Evolutionary conservation across 1,284 basidiomycete species (phyloP), one percentile per base, ranked within the genome.

Genomic region (Sphagnurus paluster): DNA sequence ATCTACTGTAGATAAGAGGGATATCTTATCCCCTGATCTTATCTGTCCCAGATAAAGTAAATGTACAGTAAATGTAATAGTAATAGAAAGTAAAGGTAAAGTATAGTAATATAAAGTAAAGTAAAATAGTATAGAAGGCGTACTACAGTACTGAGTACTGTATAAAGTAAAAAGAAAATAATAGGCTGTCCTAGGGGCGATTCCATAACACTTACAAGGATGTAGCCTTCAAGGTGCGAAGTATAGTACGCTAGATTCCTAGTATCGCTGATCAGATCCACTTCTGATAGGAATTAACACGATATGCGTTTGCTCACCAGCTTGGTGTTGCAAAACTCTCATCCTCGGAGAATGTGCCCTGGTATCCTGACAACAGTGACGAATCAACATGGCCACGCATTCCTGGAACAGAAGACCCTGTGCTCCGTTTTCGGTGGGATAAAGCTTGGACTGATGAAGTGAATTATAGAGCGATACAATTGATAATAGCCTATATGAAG

Each of bases 251-350:
- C 36, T 20, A 38, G 36, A 38, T 17, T 32, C 29, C 29, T 32
- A 21, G 21, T 38, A 7, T 6, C 36, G 17, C 16, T 21, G 3
- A 35, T 4, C 4, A 7, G 21, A 17, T 4, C 29, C 13, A 36
- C 3, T 36, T 3, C 20, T 21, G 34, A 32, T 20, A 46, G 44
- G 44, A 46, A 19, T 17, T 46, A 23, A 46, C 44, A 45, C 37
- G 28, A 21, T 37, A 23, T 39, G 40, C 41, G 4, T 48, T 48
- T n/a, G 16, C 34, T 23, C 13, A 36, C 1, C 14, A 38, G 13
- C 39, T 48, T 2, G 23, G 29, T 3, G 13, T 45, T 21, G 36
- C 16, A 8, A 49, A 44, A 33, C 2, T 24, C 23, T 14, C 14
- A 13, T 10, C 13, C 29, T 29, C 32, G 6, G 26, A 25, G 6